Evolutionary conservation across 495 filamentous ascomycete genomes (phyloP), one percentile per base, ranked within the genome.

Genomic region (Wilcoxina mikolae): DNA sequence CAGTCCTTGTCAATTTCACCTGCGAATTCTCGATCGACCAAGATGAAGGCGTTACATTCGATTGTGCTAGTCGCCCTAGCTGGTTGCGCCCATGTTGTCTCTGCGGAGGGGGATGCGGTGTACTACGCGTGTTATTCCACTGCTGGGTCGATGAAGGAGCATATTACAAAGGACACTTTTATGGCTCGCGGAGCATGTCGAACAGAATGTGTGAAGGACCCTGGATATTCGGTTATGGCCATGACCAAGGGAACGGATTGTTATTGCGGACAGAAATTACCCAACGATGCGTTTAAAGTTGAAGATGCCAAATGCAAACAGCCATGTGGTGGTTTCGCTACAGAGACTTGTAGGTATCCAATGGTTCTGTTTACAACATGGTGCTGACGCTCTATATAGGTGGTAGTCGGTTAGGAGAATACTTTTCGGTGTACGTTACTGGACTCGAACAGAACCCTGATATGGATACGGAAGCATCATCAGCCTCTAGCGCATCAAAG

Each of bases 261-360:
- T 65, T 82, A 64, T 51, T 87, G 83, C 61, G 84, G 83, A 33
- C 60, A 74, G 33, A 61, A 64, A 31, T 68, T 82, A 29, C 83
- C 83, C 5, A 70, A 76, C 18, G 58, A 68, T 15, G 51, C 56
- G 3, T 66, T 64, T 42, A 57, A 74, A 55, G 72, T 76, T 2
- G 68, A 71, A 33, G 70, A 79, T 57, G 57, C 56, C 9, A 55
- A 71, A 2, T 87, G 83, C 68, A 73, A 73, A 44, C 68, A 70
- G 24, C 50, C 65, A 0, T 87, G 83, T 64, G 64, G 70, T n/a
- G 80, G 79, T 4, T 82, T 65, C 51, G 60, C 58, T 22, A 3
- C 50, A 1, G 66, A 79, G 31, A 73, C 68, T 12, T 87, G 83
- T 85, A 76, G 59, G 82, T 24, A 55, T 54, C 3, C 58, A 38